Percentiles rank a stretch among this genome's conserved stretches.
phyloP scores from a whole-genome alignment of 306 rosid genomes.

The Prunus mira region DNA sequence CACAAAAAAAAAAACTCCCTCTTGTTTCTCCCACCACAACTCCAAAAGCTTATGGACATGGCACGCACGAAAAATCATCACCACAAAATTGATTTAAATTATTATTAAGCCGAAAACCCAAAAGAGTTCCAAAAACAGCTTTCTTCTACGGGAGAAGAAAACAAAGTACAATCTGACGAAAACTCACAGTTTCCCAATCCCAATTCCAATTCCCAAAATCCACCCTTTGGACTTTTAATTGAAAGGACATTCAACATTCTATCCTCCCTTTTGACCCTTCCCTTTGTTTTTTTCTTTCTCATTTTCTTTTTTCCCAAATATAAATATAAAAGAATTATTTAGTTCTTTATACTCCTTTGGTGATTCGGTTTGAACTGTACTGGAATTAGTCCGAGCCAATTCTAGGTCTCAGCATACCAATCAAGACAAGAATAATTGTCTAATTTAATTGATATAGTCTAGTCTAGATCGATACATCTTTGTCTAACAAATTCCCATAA shows the following conservation, averaged over 20 bases:
- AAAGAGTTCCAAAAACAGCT: not conserved
- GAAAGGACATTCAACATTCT: not conserved
- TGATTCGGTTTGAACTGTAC: too few relatives aligned
- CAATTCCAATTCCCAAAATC: not conserved
- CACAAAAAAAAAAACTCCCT: not conserved
- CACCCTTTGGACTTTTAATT: not conserved
- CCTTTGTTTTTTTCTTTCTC: constrained; percentile 24
- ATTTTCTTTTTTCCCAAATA: not conserved
- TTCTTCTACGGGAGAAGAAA: constrained; percentile 23
- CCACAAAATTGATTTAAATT: not conserved
- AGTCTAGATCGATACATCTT: too few relatives aligned
- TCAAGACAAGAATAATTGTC: too few relatives aligned
- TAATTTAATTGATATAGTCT: too few relatives aligned
- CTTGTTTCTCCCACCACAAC: not conserved
- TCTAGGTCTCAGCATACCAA: too few relatives aligned
- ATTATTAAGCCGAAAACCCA: not conserved
- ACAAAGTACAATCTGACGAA: constrained; percentile 43
- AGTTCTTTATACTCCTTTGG: too few relatives aligned
- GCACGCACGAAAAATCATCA: not conserved
- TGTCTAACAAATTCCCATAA: too few relatives aligned
- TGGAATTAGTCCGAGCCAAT: too few relatives aligned
- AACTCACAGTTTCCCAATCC: not conserved
- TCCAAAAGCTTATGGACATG: too few relatives aligned
- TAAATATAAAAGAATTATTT: too few relatives aligned
- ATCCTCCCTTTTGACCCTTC: constrained; percentile 30